Conservation (phyloP, 169 alveolate species). For the Cryptosporidium viatorum region DNA sequence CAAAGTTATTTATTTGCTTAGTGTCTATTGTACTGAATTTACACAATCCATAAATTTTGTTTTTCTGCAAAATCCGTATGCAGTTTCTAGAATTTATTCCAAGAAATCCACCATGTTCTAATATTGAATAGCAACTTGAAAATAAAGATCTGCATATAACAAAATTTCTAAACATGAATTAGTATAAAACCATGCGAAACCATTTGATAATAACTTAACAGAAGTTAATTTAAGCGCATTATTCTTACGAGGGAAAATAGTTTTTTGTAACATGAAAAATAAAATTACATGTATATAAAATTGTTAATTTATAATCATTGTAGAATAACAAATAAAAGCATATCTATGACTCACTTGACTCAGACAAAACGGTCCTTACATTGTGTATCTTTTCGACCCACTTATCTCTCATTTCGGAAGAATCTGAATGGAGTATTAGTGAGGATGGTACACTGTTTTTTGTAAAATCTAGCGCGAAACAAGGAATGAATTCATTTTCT, state of each 20-base stretch:
- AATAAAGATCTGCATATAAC: neutral
- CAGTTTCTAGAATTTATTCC: neutral
- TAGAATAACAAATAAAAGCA: neutral
- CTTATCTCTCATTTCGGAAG: slow-evolving; percentile 64
- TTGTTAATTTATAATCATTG: neutral
- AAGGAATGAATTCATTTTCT: slow-evolving; percentile 62
- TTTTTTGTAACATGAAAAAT: neutral
- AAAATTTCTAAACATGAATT: neutral
- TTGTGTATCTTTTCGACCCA: slow-evolving; percentile 73
- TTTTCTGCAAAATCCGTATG: neutral
- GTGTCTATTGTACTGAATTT: neutral
- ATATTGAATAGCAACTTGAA: neutral
- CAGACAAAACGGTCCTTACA: slow-evolving; percentile 60
- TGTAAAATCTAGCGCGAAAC: slow-evolving; percentile 66
- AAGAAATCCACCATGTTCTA: neutral
- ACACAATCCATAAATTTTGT: neutral
- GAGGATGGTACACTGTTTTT: slow-evolving; percentile 57
- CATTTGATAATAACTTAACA: neutral
- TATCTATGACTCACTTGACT: slow-evolving; percentile 1
- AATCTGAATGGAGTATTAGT: slow-evolving; percentile 46
- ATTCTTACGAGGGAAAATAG: neutral
- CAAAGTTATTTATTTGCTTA: slow-evolving; percentile 11
- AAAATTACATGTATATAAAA: slow-evolving; percentile 1
- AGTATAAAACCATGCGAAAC: neutral
- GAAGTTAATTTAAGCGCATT: neutral